Base-by-base conservation (phyloP, 2,329 filamentous ascomycete genomes). In the Beauveria bassiana region DNA sequence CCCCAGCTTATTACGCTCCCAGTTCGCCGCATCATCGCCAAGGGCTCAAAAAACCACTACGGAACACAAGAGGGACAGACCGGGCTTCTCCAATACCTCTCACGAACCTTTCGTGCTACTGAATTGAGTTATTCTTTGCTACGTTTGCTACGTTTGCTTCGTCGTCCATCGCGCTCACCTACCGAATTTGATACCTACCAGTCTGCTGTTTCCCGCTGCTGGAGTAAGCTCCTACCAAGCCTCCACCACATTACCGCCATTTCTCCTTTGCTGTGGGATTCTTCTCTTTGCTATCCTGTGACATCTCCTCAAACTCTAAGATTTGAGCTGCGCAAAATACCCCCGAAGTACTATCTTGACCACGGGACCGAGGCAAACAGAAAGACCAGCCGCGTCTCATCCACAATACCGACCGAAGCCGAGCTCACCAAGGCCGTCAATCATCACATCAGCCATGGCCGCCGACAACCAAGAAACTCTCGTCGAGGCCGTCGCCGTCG, bases 401-500 rank as follows among this genome's bases (percentile, higher is more conserved):
- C 43, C 28, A 47, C 24, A 57, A 26, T 43, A 57, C 24, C 53
- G 8, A 56, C 9, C 22, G 7, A 20, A 50, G 34, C 28, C 28
- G 28, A 52, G 18, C 28, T 12, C 8, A 45, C 38, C 24, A 26
- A 20, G 53, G 22, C 24, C 20, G 18, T 22, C 24, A 31, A 18
- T 28, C 24, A 31, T 20, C 24, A 31, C 26, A 40, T 22, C 43
- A 50, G 63, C 65, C 64, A 74, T 74, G 72, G 67, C 69, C 60
- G 63, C 65, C 50, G 67, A 66, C 45, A 66, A 68, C 24, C 61
- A 65, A 65, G 67, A 65, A 64, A 65, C 66, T 65, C 63, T 68
- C 59, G 42, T 46, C 52, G 51, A 61, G 24, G 68, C 62, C 49
- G 64, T 59, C 59, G 67, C 66, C 53, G 64, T 63, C 56, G 64